Evolutionary conservation across 371 early-diverging fungal species (phyloP), one percentile per base, ranked within the genome.

Genomic region (Rhizomucor pusillus): DNA sequence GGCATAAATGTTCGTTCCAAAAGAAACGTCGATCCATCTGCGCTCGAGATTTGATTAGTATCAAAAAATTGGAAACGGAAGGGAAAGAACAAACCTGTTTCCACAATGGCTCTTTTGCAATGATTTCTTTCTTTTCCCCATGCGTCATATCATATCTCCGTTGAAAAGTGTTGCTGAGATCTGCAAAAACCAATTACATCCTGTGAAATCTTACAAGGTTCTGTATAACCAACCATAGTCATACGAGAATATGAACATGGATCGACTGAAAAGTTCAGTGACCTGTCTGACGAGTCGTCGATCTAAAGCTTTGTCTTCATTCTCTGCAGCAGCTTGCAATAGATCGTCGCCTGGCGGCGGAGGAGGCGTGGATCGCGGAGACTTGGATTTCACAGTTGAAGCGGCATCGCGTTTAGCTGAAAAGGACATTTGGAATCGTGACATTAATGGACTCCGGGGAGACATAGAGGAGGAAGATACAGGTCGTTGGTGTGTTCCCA

Each of bases 1-100:
- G 71, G 13, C 66, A 57, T 13, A 88, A 52, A 43, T 80, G 75
- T 41, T 88, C 86, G 64, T 87, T 87, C 85, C 85, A 87, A 84
- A 84, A 87, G 61, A 85, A 87, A 4, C 78, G 61, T 9, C 52
- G 57, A 51, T 84, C 80, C 0, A 73, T 67, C 64, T 70, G 18
- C 2, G 7, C 11, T n/a, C n/a, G n/a, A n/a, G n/a, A 54, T 20
- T 12, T 44, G 19, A 54, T 47, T 19, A 29, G 25, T 20, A 29
- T 37, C 7, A 41, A 23, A 16, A 3, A 19, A 19, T 19, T 40
- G 11, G 19, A 41, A 47, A 36, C 39, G 23, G 5, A 49, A 19
- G 19, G 41, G 3, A 16, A 16, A 19, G 19, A 14, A 37, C 44
- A 19, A 50, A 79, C 74, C 52, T 72, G 66, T 46, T 75, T 52